Evolutionary conservation across 1,284 basidiomycete species (phyloP).

Genomic region (Fomitopsis schrenkii): DNA sequence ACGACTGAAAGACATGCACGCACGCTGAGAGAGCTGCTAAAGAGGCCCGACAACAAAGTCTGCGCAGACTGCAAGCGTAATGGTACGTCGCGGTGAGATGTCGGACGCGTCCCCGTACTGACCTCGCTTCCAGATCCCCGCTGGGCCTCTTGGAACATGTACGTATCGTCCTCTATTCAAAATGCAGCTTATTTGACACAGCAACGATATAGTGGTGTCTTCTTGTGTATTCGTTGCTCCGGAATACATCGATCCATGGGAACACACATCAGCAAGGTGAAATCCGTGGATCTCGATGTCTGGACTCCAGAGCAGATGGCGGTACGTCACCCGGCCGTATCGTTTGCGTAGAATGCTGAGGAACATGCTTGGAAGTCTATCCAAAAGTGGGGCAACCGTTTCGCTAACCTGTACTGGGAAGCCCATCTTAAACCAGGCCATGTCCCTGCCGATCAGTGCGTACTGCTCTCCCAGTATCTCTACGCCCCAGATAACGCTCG

Average conservation of each 20-base stretch:
- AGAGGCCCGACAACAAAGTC: conserved; percentile 87
- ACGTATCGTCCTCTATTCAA: conserved; percentile 24
- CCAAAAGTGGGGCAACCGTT: conserved; percentile 91
- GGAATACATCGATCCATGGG: conserved; percentile 98
- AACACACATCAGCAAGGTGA: conserved; percentile 95
- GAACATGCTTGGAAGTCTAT: conserved; percentile 53
- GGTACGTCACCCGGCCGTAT: conserved; percentile 40
- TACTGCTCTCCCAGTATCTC: conserved; percentile 14
- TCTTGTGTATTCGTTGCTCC: conserved; percentile 96
- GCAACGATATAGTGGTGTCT: conserved; percentile 65
- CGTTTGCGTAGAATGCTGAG: background rate
- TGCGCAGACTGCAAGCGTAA: conserved; percentile 95
- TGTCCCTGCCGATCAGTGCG: conserved; percentile 92
- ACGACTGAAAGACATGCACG: conserved; percentile 77
- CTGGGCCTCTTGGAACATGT: conserved; percentile 99
- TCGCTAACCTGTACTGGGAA: conserved; percentile 97
- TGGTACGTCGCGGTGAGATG: conserved; percentile 44
- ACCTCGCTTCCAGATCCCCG: conserved; percentile 69
- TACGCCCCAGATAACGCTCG: background rate
- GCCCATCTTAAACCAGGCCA: conserved; percentile 93
- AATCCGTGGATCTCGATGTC: conserved; percentile 95
- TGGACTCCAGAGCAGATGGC: conserved; percentile 99
- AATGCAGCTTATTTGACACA: background rate
- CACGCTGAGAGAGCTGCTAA: conserved; percentile 81
- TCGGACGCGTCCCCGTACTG: conserved; percentile 6